Conservation (phyloP, 257 asterid species). For the Petunia secreta region DNA sequence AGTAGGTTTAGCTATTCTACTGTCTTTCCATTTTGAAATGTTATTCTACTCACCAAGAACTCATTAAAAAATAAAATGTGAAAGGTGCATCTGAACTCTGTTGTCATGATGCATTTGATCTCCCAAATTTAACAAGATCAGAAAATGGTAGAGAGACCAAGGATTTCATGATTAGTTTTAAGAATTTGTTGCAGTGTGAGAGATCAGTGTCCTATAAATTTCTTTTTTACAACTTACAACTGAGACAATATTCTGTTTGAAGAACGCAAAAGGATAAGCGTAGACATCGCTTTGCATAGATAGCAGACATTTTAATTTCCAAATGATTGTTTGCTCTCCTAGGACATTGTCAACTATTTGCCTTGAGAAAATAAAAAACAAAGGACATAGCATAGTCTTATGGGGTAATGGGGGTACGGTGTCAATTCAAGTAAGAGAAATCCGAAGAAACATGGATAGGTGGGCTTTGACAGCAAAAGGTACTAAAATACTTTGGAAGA, state of each 20-base stretch:
- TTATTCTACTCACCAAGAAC: slow-evolving; percentile 1
- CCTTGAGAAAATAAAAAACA: not conserved
- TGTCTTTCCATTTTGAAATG: slow-evolving; percentile 9
- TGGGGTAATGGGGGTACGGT: not conserved
- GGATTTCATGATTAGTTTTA: slow-evolving; percentile 3
- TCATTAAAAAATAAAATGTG: no score
- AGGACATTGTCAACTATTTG: not conserved
- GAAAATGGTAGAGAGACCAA: slow-evolving; percentile 6
- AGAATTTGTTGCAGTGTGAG: slow-evolving; percentile 4
- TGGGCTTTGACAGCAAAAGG: not conserved
- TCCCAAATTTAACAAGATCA: slow-evolving; percentile 14
- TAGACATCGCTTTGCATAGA: not conserved
- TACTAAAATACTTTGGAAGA: not conserved
- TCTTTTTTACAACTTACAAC: not conserved
- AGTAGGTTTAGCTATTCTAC: not conserved
- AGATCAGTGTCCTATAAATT: not conserved
- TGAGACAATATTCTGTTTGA: not conserved
- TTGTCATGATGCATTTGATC: not conserved
- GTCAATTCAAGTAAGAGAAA: not conserved
- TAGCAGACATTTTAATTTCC: no score
- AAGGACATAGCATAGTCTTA: not conserved
- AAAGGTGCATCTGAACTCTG: not conserved
- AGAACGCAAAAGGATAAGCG: not conserved
- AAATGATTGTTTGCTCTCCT: not conserved
- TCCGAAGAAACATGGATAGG: not conserved